Evolutionary conservation across 805 yeast species (phyloP).

Genomic region (Scheffersomyces lignosus): DNA sequence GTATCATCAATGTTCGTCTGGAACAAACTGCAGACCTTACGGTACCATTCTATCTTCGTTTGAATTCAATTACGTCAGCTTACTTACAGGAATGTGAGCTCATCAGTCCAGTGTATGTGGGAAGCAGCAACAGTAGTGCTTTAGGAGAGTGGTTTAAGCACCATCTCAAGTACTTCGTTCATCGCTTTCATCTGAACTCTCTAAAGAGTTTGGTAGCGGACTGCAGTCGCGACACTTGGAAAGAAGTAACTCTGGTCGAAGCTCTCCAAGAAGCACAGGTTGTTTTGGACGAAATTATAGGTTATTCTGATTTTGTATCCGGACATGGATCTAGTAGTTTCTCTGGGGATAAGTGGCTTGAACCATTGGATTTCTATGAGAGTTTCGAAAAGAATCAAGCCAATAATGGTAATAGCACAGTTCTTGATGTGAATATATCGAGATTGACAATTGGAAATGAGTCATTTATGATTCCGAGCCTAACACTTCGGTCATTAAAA

Average conservation of each 20-base stretch:
- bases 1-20: slow-evolving; percentile 73
- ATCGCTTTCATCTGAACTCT: slow-evolving; percentile 53
- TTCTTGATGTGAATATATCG: neutral
- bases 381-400: slow-evolving; percentile 1
- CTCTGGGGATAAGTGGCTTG: slow-evolving; percentile 29
- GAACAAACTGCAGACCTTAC: slow-evolving; percentile 63
- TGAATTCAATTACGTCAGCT: slow-evolving; percentile 63
- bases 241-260: slow-evolving; percentile 58
- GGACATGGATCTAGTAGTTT: slow-evolving; percentile 18
- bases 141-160: slow-evolving; percentile 65
- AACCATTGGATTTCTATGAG: slow-evolving; percentile 23
- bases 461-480: slow-evolving; percentile 29
- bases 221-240: slow-evolving; percentile 77
- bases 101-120: slow-evolving; percentile 65
- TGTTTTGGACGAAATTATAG: slow-evolving; percentile 22
- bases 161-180: slow-evolving; percentile 62
- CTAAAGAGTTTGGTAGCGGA: slow-evolving; percentile 45
- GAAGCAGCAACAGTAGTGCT: slow-evolving; percentile 48
- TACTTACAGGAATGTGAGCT: slow-evolving; percentile 84
- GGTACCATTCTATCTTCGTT: slow-evolving; percentile 60
- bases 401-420: neutral
- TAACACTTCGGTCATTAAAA: slow-evolving; percentile 20
- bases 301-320: slow-evolving; percentile 23
- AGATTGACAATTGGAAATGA: slow-evolving; percentile 18
- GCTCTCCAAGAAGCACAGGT: slow-evolving; percentile 29